These are phyloP conservation scores for Salmacisia buchloeana DNA, from an alignment of 1,284 basidiomycete species.

Conservation along the genomic window DNA sequence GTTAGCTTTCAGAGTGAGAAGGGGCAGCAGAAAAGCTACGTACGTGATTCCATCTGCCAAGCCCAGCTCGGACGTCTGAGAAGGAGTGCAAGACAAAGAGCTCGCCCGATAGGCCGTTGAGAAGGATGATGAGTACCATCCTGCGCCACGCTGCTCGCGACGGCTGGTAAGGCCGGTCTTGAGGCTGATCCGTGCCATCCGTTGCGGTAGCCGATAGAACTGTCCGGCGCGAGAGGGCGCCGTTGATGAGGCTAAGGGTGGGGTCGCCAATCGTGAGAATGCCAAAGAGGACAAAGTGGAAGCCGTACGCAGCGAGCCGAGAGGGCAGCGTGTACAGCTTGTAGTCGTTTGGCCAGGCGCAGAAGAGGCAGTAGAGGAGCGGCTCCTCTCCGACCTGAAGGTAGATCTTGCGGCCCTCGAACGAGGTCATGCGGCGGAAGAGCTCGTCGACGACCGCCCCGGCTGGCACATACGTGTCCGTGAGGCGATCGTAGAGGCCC, in stretches of 20 bases:
- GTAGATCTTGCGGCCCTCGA: constrained; percentile 12
- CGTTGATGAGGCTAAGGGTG: neutral
- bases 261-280: constrained; percentile 9
- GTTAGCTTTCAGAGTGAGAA: neutral
- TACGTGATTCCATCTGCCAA: constrained; percentile 14
- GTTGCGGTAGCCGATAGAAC: too few relatives aligned
- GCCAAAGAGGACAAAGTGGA: constrained; percentile 10
- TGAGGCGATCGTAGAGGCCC: neutral
- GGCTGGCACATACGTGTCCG: constrained; percentile 3
- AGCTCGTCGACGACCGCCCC: constrained; percentile 8
- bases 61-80: neutral
- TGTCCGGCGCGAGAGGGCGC: neutral
- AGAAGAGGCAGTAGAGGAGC: constrained; percentile 11
- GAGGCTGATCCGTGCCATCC: too few relatives aligned
- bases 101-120: neutral
- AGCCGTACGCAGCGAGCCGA: constrained; percentile 3
- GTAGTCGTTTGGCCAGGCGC: constrained; percentile 6
- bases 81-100: constrained; percentile 2
- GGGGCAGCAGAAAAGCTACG: neutral
- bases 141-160: neutral
- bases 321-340: constrained; percentile 5
- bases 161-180: neutral
- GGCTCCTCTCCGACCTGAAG: constrained; percentile 9
- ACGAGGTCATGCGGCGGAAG: constrained; percentile 10
- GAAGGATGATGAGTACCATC: neutral